Base-by-base conservation (phyloP, 345 rosid species). In the Heritiera fomes region DNA sequence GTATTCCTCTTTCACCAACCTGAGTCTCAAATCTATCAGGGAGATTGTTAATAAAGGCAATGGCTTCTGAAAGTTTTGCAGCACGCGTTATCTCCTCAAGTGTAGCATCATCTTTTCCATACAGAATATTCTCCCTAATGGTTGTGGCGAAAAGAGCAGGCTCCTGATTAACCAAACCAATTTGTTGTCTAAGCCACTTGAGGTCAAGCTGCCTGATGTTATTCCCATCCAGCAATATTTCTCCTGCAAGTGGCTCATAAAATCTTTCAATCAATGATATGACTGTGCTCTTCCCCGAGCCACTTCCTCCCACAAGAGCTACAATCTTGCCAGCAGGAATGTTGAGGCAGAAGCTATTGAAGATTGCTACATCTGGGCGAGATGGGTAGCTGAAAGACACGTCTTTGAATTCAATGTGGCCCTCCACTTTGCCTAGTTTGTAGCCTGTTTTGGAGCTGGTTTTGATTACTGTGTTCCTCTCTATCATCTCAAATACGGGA, bases 1-100 rank as follows among this genome's bases (percentile, higher is more conserved):
- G 98, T 71, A 96, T 84, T 60, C 99, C 98, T 82, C 97, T 90
- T 80, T 96, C 99, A 38, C 99, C 98, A 13, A 96, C 99, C 95
- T 95, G 99, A 71, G 98, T 95, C 73, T 95, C 98, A 79, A 92
- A 95, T 77, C 93, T 84, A 3, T 94, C 97, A 15, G 99, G 99
- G 75, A 95, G 97, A 84, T 94, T 95, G 85, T 84, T 93, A 62
- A 95, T 88, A 69, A 95, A 95, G 17, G 95, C 80, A 1, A 91
- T 34, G 10, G 99, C 99, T 82, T 90, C 97, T 0, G 99, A 91
- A 80, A 93, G 96, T 71, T 92, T 93, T 11, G 99, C 97, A 0
- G 99, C 98, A 58, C 88, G 88, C 0, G 60, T 76, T 79, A 96
- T 84, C 75, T 96, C 98, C 66, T 89, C 95, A 30, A 75, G 49